These are phyloP conservation scores for Aspergillus sp. DNA, from an alignment of 2,329 filamentous ascomycete genomes.

Conservation along the genomic window DNA sequence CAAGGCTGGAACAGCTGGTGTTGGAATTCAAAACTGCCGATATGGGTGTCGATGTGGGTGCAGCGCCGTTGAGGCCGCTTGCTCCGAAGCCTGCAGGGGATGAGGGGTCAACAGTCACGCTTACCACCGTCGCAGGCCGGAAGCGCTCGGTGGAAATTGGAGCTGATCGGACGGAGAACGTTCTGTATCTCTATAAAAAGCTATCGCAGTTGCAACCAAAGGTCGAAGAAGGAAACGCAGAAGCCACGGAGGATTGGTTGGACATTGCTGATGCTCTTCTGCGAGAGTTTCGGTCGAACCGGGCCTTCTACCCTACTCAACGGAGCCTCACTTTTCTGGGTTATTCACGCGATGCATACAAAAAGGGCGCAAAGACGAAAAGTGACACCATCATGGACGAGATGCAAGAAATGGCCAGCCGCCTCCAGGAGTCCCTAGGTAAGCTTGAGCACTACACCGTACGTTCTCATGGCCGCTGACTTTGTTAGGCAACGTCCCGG, in stretches of 20 bases:
- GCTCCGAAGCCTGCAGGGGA: constrained; percentile 17
- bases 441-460: constrained; percentile 4
- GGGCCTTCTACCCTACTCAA: constrained; percentile 57
- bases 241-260: constrained; percentile 55
- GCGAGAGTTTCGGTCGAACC: constrained; percentile 59
- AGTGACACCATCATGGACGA: constrained; percentile 39
- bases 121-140: constrained; percentile 12
- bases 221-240: constrained; percentile 49
- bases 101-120: constrained; percentile 5
- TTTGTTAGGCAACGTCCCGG: constrained; percentile 17
- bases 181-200: constrained; percentile 45
- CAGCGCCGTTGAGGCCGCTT: constrained; percentile 15
- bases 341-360: constrained; percentile 42
- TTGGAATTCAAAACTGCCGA: constrained; percentile 35
- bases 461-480: too few relatives aligned
- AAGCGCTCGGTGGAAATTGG: constrained; percentile 29
- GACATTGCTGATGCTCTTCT: constrained; percentile 58
- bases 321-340: constrained; percentile 51
- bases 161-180: constrained; percentile 38
- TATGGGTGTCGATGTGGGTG: constrained; percentile 9
- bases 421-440: constrained; percentile 43
- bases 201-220: constrained; percentile 47
- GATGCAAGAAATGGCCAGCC: constrained; percentile 43
- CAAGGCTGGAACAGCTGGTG: constrained; percentile 40
- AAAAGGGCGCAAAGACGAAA: constrained; percentile 35